Percentiles rank a stretch among this genome's conserved stretches.
Evolutionary conservation across 176 grass and related monocot genomes (phyloP).

Genomic region (Triticum dicoccoides): DNA sequence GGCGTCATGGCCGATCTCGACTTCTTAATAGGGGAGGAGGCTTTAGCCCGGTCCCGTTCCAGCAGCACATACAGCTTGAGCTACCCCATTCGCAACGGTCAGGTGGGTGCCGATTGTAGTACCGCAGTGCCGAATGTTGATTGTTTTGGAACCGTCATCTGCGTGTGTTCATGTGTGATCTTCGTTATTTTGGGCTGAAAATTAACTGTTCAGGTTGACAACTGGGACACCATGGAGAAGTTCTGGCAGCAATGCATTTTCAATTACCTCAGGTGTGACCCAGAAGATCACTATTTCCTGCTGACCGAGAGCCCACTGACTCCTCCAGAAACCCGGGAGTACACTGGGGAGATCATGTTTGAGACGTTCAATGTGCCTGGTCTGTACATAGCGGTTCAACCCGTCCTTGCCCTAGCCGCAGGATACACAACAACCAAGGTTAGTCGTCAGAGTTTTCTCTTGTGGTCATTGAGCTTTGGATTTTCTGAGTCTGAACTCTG

Average conservation of each 20-base stretch:
- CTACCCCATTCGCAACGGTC: constrained; percentile 88
- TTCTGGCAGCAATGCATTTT: constrained; percentile 99
- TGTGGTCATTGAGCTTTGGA: background rate
- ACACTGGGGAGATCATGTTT: constrained; percentile 98
- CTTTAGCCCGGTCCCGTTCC: constrained; percentile 56
- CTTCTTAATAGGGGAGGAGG: constrained; percentile 93
- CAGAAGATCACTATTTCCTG: constrained; percentile 95
- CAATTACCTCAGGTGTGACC: constrained; percentile 85
- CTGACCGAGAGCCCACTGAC: constrained; percentile 91
- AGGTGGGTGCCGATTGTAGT: constrained; percentile 42
- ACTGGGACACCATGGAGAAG: constrained; percentile 99
- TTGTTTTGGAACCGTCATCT: background rate
- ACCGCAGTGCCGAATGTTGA: background rate
- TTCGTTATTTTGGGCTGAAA: constrained; percentile 15
- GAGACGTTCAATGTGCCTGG: constrained; percentile 98
- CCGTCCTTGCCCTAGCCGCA: constrained; percentile 89
- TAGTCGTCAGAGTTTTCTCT: constrained; percentile 8
- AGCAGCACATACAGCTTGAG: constrained; percentile 75
- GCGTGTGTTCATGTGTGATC: background rate
- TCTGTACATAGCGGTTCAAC: constrained; percentile 86
- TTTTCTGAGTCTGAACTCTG: background rate
- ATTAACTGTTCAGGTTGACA: constrained; percentile 63
- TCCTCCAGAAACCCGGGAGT: constrained; percentile 85
- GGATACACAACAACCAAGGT: constrained; percentile 98
- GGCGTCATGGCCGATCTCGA: constrained; percentile 98